Conservation (phyloP, 2,329 filamentous ascomycete genomes). For the Trichophyton schoenleinii region DNA sequence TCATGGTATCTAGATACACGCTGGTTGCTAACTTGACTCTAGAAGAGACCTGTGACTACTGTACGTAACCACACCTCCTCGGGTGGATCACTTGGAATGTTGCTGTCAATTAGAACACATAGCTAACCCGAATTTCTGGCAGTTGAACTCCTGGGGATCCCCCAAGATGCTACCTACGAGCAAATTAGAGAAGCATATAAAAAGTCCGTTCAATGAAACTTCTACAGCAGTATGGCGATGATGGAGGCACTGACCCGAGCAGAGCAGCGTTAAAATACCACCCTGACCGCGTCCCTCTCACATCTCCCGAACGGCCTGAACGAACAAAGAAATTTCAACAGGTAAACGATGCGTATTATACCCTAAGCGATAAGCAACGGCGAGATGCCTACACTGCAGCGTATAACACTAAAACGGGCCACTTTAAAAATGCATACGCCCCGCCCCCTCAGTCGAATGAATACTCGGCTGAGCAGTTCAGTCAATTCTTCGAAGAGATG, state of each 20-base stretch:
- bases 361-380: constrained; percentile 64
- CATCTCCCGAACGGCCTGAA: constrained; percentile 67
- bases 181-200: constrained; percentile 95
- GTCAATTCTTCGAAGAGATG: constrained; percentile 83
- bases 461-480: constrained; percentile 65
- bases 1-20: too few species aligned
- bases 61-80: constrained; percentile 28
- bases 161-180: constrained; percentile 60
- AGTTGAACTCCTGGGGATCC: constrained; percentile 65
- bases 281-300: constrained; percentile 73
- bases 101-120: not conserved
- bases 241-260: constrained; percentile 41
- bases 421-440: not conserved
- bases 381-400: constrained; percentile 60
- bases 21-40: not conserved
- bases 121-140: constrained; percentile 5
- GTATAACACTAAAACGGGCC: constrained; percentile 11
- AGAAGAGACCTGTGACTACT: constrained; percentile 44
- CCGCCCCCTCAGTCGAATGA: constrained; percentile 16
- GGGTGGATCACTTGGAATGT: not conserved
- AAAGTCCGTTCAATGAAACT: constrained; percentile 39
- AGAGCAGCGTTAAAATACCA: constrained; percentile 85
- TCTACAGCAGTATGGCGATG: not conserved
- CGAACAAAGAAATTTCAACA: constrained; percentile 84
- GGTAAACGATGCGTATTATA: constrained; percentile 89